Conservation (phyloP, 169 alveolate genomes). For the Plasmodium chabaudi region DNA sequence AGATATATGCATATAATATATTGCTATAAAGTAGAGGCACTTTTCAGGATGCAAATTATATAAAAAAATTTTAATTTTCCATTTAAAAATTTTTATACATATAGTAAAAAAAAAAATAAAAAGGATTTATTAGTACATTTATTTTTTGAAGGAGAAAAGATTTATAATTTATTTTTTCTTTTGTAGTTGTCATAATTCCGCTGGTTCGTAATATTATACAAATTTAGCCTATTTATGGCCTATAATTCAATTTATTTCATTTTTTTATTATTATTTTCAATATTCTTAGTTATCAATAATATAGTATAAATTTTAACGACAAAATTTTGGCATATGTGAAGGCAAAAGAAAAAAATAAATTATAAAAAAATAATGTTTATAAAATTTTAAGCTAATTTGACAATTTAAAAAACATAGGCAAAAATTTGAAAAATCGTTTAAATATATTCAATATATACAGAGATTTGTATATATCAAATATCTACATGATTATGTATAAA, state of each 20-base stretch:
- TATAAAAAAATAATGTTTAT: constrained; percentile 1
- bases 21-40: too few species aligned
- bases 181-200: too few species aligned
- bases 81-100: too few species aligned
- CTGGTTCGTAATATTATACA: too few species aligned
- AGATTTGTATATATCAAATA: not conserved
- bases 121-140: too few species aligned
- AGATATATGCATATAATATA: too few species aligned
- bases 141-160: too few species aligned
- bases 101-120: too few species aligned
- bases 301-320: not conserved
- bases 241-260: not conserved
- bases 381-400: constrained; percentile 31
- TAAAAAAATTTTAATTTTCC: too few species aligned
- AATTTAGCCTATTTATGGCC: too few species aligned
- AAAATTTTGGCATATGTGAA: constrained; percentile 4
- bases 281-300: not conserved
- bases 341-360: constrained; percentile 1
- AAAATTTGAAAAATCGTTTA: constrained; percentile 25
- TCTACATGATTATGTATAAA: not conserved
- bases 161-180: too few species aligned
- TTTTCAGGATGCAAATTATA: too few species aligned
- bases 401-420: constrained; percentile 27
- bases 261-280: not conserved
- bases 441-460: constrained; percentile 1